Evolutionary conservation across 345 rosid genomes (phyloP).

Genomic region (Odontarrhena argentea): DNA sequence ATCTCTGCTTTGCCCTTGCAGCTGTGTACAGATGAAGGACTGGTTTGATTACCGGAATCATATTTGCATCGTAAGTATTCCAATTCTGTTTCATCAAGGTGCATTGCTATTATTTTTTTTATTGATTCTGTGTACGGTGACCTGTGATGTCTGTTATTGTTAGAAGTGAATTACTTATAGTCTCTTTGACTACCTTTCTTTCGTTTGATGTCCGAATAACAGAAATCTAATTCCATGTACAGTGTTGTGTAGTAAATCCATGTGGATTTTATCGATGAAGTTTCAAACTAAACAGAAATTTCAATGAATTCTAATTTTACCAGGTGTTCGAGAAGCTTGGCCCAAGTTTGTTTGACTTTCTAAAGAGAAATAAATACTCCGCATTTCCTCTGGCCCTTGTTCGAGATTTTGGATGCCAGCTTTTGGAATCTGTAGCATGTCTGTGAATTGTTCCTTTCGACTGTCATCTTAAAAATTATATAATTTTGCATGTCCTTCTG

Average conservation of each 20-base stretch:
- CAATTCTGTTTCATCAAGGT: constrained; percentile 26
- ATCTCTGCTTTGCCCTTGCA: constrained; percentile 46
- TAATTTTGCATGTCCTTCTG: too few relatives aligned
- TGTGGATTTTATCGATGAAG: constrained; percentile 42
- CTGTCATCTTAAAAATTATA: constrained; percentile 23
- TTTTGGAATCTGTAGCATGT: constrained; percentile 97
- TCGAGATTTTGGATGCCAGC: constrained; percentile 92
- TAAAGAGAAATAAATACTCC: constrained; percentile 88
- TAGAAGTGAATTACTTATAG: constrained; percentile 18
- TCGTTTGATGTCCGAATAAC: not conserved
- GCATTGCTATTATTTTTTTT: not conserved
- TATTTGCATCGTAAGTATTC: constrained; percentile 70
- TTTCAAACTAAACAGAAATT: constrained; percentile 54
- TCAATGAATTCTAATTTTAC: constrained; percentile 68
- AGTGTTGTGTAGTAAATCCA: constrained; percentile 29
- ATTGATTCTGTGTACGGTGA: constrained; percentile 4
- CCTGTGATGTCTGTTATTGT: constrained; percentile 14
- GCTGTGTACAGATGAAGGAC: constrained; percentile 67
- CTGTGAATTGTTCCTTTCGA: constrained; percentile 61
- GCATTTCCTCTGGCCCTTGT: constrained; percentile 91
- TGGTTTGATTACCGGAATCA: constrained; percentile 84
- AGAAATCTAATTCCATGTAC: constrained; percentile 15
- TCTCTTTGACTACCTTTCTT: constrained; percentile 4
- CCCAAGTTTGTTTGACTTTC: constrained; percentile 93
- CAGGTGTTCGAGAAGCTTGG: constrained; percentile 99